A percentile compares a stretch with the other conserved stretches of the same genome.
These are phyloP conservation scores for Exophiala lecanii-corni DNA, from an alignment of 2,329 filamentous ascomycete genomes.

Conservation along the genomic window DNA sequence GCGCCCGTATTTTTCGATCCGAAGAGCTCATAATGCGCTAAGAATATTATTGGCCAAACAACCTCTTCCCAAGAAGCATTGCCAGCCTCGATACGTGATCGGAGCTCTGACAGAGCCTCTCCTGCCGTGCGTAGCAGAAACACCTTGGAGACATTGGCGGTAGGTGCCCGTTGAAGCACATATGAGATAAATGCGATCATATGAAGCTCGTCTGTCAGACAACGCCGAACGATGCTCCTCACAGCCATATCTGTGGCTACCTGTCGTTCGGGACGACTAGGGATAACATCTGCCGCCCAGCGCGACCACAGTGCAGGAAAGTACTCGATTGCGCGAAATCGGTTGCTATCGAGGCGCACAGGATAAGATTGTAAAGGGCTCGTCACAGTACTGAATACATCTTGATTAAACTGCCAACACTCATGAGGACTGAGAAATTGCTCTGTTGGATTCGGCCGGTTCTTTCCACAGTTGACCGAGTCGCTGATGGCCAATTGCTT, in stretches of 20 bases:
- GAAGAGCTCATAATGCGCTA: constrained; percentile 5
- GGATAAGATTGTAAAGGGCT: constrained; percentile 1
- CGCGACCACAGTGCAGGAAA: constrained; percentile 5
- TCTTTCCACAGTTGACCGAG: background rate
- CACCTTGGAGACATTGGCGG: background rate
- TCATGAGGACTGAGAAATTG: background rate
- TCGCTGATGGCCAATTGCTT: background rate
- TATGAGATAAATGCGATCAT: constrained; percentile 4
- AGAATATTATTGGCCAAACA: constrained; percentile 5
- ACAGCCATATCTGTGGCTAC: constrained; percentile 2
- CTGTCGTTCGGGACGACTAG: background rate
- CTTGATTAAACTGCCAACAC: background rate
- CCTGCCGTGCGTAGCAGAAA: constrained; percentile 1
- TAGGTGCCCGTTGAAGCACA: constrained; percentile 2
- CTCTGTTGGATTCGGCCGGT: background rate
- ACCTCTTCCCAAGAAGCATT: constrained; percentile 4
- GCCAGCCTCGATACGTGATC: constrained; percentile 3
- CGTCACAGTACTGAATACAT: background rate
- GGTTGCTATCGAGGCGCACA: background rate
- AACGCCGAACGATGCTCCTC: constrained; percentile 2
- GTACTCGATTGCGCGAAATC: constrained; percentile 3
- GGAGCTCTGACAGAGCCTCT: constrained; percentile 2
- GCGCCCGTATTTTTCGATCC: constrained; percentile 1
- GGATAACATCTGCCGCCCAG: constrained; percentile 5
- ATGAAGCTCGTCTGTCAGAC: constrained; percentile 5